Evolutionary conservation across 371 early-diverging fungal species (phyloP), one percentile per base, ranked within the genome.

Genomic region (Homolaphlyctis polyrhiza): DNA sequence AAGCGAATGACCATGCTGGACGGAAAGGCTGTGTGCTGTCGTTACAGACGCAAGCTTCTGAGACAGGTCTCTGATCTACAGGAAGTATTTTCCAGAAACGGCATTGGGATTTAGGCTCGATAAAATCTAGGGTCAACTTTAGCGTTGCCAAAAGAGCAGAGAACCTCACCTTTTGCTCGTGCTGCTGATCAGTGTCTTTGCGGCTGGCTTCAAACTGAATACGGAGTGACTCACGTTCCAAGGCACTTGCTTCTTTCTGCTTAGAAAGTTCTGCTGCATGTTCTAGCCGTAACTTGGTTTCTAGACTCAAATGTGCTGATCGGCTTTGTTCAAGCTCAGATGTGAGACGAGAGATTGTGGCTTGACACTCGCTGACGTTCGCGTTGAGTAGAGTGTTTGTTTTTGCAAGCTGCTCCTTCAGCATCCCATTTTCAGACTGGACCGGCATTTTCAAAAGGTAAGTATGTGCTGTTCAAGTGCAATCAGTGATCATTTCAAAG

Each of bases 131-230:
- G n/a, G n/a, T n/a, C n/a, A n/a, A n/a, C n/a, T n/a, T n/a, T n/a
- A n/a, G n/a, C n/a, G n/a, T n/a, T n/a, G n/a, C n/a, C n/a, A n/a
- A n/a, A n/a, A n/a, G n/a, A n/a, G n/a, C n/a, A n/a, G n/a, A 59
- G n/a, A 72, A 35, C 66, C 21, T 29, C 16, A 16, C 78, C 67
- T 80, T 39, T 1, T 67, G 69, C 35, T 78, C 79, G 51, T 67
- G 65, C 13, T 45, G 21, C 34, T 52, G 32, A 32, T 70, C 69
- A 21, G 64, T 36, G 14, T 64, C 62, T 0, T 61, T 39, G 52
- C 59, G 54, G 48, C 73, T 66, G 21, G 51, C 32, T 54, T 76
- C 80, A 16, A 45, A 23, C 35, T 36, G 35, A 1, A 33, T 32
- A n/a, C 70, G 62, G n/a, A 66, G 62, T 5, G 50, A 48, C 23